Conservation (phyloP, 805 yeast species). For the Tetrapisispora taiwanensis region DNA sequence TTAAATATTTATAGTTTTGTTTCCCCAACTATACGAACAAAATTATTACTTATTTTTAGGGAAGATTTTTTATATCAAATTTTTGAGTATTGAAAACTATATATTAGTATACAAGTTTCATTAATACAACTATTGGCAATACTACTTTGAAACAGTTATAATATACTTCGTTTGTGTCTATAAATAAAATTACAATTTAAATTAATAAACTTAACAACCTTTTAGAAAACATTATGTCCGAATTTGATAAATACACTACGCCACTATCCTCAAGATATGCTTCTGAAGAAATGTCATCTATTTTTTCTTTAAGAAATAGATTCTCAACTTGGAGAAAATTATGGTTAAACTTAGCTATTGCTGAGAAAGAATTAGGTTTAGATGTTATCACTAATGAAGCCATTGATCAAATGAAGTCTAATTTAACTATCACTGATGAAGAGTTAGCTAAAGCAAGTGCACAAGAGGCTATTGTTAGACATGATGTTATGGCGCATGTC, state of each 20-base stretch:
- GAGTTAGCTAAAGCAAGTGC: conserved; percentile 81
- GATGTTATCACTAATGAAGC: conserved; percentile 83
- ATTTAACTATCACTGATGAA: conserved; percentile 80
- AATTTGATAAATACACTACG: conserved; percentile 69
- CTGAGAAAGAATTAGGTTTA: conserved; percentile 87
- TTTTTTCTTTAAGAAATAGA: conserved; percentile 87
- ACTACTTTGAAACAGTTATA: no score
- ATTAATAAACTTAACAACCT: no score
- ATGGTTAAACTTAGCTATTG: conserved; percentile 91
- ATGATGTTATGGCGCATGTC: conserved; percentile 99
- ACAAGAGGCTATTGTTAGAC: conserved; percentile 97
- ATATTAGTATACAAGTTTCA: no score
- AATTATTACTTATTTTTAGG: no score
- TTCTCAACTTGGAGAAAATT: conserved; percentile 97
- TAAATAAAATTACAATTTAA: no score
- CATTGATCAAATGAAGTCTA: conserved; percentile 68
- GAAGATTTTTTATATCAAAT: no score
- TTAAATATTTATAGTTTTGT: no score
- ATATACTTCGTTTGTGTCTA: no score
- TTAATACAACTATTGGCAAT: no score
- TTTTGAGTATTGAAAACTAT: no score
- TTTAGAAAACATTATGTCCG: conserved; percentile 20
- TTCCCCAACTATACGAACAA: no score
- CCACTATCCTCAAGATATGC: conserved; percentile 97
- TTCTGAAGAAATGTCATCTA: conserved; percentile 88